Percentiles rank a stretch among this genome's conserved stretches.
These are phyloP conservation scores for Melanopsichium pennsylvanicum DNA, from an alignment of 1,284 basidiomycete species.

Conservation along the genomic window DNA sequence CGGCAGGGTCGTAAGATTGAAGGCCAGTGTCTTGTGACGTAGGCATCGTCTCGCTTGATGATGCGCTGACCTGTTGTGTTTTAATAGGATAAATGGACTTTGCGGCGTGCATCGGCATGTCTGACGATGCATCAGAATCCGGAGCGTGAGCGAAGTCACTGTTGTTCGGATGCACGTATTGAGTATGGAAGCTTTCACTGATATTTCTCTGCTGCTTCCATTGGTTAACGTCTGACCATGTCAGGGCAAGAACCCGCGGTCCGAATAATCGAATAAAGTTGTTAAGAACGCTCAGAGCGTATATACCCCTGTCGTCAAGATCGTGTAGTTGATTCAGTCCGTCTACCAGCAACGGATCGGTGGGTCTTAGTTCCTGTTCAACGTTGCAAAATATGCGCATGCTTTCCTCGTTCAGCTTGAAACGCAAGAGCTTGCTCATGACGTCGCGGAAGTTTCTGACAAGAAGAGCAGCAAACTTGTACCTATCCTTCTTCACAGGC, in stretches of 20 bases:
- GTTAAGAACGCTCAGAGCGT: background rate
- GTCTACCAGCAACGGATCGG: background rate
- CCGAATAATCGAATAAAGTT: conserved; percentile 3
- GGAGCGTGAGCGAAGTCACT: too few species aligned
- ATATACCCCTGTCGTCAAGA: background rate
- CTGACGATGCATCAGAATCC: too few species aligned
- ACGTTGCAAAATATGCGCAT: background rate
- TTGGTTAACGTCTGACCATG: conserved; percentile 1
- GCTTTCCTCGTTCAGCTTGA: background rate
- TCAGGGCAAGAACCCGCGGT: background rate
- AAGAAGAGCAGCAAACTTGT: background rate
- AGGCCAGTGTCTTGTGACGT: too few species aligned
- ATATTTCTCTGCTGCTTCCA: too few species aligned
- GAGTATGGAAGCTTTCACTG: too few species aligned
- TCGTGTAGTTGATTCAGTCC: background rate
- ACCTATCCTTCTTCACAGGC: background rate
- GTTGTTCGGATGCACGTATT: too few species aligned
- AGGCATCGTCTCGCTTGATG: too few species aligned
- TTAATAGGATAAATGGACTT: too few species aligned
- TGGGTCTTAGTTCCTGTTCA: conserved; percentile 1
- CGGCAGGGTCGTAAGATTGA: background rate
- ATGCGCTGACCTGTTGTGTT: too few species aligned
- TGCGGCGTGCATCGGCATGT: too few species aligned
- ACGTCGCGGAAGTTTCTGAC: background rate
- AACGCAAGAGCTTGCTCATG: background rate